A percentile compares a stretch with the other conserved stretches of the same genome.
These are phyloP conservation scores for Diatrype stigma DNA, from an alignment of 2,329 filamentous ascomycete genomes.

Conservation along the genomic window DNA sequence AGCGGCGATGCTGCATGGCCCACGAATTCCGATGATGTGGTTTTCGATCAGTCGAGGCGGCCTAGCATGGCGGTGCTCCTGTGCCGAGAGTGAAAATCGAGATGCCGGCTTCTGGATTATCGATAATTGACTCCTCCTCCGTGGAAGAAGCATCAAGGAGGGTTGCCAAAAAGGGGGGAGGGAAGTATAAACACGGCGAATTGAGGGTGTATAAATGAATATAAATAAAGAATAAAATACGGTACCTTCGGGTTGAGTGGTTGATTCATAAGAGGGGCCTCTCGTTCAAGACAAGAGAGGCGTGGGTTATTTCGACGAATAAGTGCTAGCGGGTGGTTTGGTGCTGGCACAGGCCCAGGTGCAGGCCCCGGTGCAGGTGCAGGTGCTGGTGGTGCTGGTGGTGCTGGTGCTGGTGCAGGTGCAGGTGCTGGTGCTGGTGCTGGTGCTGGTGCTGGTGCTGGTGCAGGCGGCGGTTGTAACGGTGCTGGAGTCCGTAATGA, in stretches of 20 bases:
- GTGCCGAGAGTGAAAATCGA: slow-evolving; percentile 15
- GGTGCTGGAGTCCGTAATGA: not conserved
- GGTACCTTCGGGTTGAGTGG: slow-evolving; percentile 40
- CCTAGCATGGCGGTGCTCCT: slow-evolving; percentile 17
- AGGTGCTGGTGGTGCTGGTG: slow-evolving; percentile 4
- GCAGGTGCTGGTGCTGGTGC: slow-evolving; percentile 3
- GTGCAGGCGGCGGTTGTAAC: not conserved
- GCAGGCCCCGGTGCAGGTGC: not conserved
- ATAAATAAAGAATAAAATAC: slow-evolving; percentile 9
- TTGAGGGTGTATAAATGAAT: slow-evolving; percentile 12
- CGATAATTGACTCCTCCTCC: slow-evolving; percentile 2
- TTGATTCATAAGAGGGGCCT: slow-evolving; percentile 42
- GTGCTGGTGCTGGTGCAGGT: not conserved
- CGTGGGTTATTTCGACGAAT: slow-evolving; percentile 20
- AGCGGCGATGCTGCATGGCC: slow-evolving; percentile 19
- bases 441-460: not conserved
- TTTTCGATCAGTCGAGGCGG: slow-evolving; percentile 22
- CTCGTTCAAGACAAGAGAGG: slow-evolving; percentile 34
- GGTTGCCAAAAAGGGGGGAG: slow-evolving; percentile 1
- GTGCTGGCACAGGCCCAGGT: not conserved
- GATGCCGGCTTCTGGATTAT: slow-evolving; percentile 6
- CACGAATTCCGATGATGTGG: slow-evolving; percentile 24
- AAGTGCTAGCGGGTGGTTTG: slow-evolving; percentile 22
- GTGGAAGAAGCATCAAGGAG: slow-evolving; percentile 7
- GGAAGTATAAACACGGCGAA: slow-evolving; percentile 7